These are phyloP conservation scores for Vinca major DNA, from an alignment of 305 asterid species.

Conservation along the genomic window DNA sequence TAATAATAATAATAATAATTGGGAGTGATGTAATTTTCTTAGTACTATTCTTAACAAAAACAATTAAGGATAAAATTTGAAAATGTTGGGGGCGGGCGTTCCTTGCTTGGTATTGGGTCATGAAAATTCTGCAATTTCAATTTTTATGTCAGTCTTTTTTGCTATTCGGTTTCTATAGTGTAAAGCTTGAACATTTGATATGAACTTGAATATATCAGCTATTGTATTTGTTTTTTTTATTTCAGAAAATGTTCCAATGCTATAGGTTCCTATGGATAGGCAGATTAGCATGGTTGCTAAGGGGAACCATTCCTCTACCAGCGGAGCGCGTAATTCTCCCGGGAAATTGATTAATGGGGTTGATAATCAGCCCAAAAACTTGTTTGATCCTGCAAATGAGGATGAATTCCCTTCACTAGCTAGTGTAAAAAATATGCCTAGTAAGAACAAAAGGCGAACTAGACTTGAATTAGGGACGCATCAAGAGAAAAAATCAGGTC, in stretches of 20 bases:
- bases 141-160: neutral
- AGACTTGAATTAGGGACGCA: constrained; percentile 20
- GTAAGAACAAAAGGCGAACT: constrained; percentile 22
- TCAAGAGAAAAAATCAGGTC: neutral
- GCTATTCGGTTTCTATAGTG: neutral
- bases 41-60: too few species aligned
- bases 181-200: neutral
- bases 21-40: too few species aligned
- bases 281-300: neutral
- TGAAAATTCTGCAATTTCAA: too few species aligned
- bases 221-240: neutral
- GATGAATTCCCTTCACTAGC: constrained; percentile 24
- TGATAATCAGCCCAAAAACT: neutral
- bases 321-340: neutral
- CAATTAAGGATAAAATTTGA: too few species aligned
- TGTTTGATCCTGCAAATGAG: constrained; percentile 10
- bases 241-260: neutral
- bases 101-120: too few species aligned
- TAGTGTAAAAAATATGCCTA: neutral
- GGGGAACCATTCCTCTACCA: neutral
- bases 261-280: neutral
- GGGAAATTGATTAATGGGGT: neutral
- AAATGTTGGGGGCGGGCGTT: too few species aligned
- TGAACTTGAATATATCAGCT: neutral
- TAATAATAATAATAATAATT: too few species aligned